phyloP scores from a whole-genome alignment of 2,329 filamentous ascomycete species.

The Pseudogymnoascus sp. region DNA sequence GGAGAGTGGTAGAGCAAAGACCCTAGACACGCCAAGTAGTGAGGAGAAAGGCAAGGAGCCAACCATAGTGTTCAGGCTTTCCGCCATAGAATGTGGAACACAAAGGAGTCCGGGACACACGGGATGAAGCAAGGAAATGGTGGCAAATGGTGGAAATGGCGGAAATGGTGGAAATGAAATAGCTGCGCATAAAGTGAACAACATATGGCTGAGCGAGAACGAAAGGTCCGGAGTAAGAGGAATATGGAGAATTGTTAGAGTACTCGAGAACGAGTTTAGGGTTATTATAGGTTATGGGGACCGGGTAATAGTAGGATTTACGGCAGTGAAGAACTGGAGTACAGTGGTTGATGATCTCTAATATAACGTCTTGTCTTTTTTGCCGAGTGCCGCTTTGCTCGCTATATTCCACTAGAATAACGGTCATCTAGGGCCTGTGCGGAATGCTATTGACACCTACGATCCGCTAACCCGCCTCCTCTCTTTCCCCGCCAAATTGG shows the following conservation, averaged over 20 bases:
- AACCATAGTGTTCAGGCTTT: neutral
- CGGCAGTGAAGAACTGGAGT: too few relatives aligned
- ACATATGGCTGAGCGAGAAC: neutral
- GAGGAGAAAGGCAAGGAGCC: conserved; percentile 1
- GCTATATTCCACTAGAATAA: neutral
- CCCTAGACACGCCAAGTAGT: neutral
- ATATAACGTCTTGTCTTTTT: neutral
- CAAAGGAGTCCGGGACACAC: neutral
- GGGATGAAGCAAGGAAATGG: neutral
- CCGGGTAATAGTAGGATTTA: neutral
- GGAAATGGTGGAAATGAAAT: neutral
- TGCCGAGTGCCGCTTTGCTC: neutral
- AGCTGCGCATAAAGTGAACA: neutral
- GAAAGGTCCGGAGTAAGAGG: neutral
- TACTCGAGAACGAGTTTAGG: neutral
- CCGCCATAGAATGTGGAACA: neutral
- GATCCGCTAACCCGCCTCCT: conserved; percentile 1
- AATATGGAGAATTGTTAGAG: neutral
- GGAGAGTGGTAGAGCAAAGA: neutral
- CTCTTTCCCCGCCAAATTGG: conserved; percentile 1
- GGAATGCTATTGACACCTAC: neutral
- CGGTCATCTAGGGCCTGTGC: neutral
- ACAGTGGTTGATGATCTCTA: neutral
- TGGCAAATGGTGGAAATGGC: neutral
- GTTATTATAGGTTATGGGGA: neutral